Base-by-base conservation (phyloP, 768 basidiomycete species). In the Coprinopsis sp. region DNA sequence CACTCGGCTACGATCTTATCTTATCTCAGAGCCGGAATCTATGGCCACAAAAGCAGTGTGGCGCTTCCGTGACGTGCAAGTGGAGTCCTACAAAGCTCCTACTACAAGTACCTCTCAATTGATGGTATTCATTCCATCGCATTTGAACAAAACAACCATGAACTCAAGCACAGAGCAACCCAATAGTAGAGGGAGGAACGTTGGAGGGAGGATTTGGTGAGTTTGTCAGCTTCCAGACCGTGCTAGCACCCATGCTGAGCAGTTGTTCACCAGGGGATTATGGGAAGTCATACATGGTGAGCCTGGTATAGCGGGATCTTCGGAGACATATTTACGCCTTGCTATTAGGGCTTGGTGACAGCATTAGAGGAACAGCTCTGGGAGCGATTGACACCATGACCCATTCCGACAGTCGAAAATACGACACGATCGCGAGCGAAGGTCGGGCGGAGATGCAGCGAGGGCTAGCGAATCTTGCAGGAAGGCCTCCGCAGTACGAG, bases 291-390 rank as follows among this genome's bases (percentile, higher is more conserved):
- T 68, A 6, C 71, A 74, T 23, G 70, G 73, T 55, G 49, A 8
- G 56, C 12, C 25, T 22, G 41, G 10, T 19, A 30, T n/a, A 24
- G 7, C 3, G 29, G 18, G 19, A 21, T 27, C 44, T 11, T 21
- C 12, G 33, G 16, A 21, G 45, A 16, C 33, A 38, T 19, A 27
- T 14, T 19, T 37, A 22, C 45, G 16, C 3, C 19, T 8, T 43
- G 28, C 21, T 16, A 30, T 10, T 33, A 72, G 76, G 76, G 3
- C 23, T 70, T 1, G 72, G 73, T 6, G 76, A 78, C 29, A 68
- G 61, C 33, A 46, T 77, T 4, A 68, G 74, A 21, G 77, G 77
- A 6, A 65, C 72, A 0, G 48, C 65, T 7, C 54, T 76, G 37
- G 67, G 68, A 10, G 65, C 67, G 3, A 50, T 74, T 8, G 74